These are phyloP conservation scores for Aureobasidium sp. DNA, from an alignment of 2,329 filamentous ascomycete genomes.

Conservation along the genomic window DNA sequence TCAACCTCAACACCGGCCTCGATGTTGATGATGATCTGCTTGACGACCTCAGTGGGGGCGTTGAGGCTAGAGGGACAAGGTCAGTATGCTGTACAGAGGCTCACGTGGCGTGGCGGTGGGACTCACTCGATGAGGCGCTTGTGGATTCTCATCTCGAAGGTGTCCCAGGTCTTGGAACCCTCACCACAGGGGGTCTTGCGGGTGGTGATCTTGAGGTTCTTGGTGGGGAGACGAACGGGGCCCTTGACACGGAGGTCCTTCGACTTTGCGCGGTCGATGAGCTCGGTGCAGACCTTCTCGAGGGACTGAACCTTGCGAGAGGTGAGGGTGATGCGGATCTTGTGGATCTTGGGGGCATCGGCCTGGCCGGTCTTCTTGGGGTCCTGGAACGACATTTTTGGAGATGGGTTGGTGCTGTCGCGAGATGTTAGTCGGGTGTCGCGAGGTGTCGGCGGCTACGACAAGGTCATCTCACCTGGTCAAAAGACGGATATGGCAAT, in stretches of 20 bases:
- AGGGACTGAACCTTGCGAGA: conserved; percentile 89
- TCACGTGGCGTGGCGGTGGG: not conserved
- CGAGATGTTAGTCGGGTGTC: conserved; percentile 18
- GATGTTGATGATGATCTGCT: conserved; percentile 95
- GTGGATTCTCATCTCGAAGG: conserved; percentile 98
- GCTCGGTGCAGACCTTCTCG: conserved; percentile 96
- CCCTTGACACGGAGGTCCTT: conserved; percentile 99
- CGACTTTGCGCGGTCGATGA: conserved; percentile 95
- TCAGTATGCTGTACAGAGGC: not conserved
- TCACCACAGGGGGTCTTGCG: conserved; percentile 99
- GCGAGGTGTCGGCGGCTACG: not conserved
- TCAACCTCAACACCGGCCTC: conserved; percentile 89
- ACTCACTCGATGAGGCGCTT: conserved; percentile 88
- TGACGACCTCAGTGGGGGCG: conserved; percentile 94
- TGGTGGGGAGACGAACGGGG: conserved; percentile 93
- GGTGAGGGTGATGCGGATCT: conserved; percentile 97
- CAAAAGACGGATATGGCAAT: conserved; percentile 28
- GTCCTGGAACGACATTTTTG: conserved; percentile 92
- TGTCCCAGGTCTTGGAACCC: conserved; percentile 99
- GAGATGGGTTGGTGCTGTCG: conserved; percentile 24
- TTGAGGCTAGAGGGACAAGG: conserved; percentile 53
- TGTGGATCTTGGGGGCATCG: conserved; percentile 90
- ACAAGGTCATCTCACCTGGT: not conserved
- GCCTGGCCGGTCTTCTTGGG: conserved; percentile 77
- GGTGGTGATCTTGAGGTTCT: conserved; percentile 93